Evolutionary conservation across 495 filamentous ascomycete genomes (phyloP).

Genomic region (Neurospora tetraspora): DNA sequence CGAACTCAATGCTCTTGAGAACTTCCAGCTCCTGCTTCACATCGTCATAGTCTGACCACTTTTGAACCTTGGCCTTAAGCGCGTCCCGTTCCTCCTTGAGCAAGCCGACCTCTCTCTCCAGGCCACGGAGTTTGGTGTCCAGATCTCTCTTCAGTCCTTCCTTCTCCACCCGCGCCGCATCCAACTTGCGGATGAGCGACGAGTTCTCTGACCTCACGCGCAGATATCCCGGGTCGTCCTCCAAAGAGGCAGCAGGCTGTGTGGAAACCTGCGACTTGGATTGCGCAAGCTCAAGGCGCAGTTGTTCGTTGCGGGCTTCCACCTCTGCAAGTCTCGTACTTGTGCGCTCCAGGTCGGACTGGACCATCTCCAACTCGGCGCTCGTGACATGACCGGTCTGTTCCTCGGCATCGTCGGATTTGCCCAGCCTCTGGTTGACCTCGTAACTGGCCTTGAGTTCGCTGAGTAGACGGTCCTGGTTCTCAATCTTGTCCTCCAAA

Average conservation of each 20-base stretch:
- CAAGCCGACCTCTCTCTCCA: slow-evolving; percentile 63
- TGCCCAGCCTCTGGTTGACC: slow-evolving; percentile 81
- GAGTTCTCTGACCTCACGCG: slow-evolving; percentile 88
- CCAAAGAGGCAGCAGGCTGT: slow-evolving; percentile 45
- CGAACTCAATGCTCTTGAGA: slow-evolving; percentile 94
- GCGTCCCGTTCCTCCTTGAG: slow-evolving; percentile 59
- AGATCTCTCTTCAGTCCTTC: slow-evolving; percentile 64
- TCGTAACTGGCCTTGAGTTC: slow-evolving; percentile 97
- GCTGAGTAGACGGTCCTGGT: slow-evolving; percentile 82
- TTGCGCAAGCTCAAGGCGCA: slow-evolving; percentile 83
- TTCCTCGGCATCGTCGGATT: slow-evolving; percentile 52
- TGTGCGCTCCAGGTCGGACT: slow-evolving; percentile 82
- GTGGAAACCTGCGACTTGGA: slow-evolving; percentile 63
- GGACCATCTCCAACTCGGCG: slow-evolving; percentile 88
- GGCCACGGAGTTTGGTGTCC: slow-evolving; percentile 57
- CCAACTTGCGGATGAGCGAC: slow-evolving; percentile 74
- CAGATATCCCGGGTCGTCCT: slow-evolving; percentile 83
- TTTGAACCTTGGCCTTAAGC: slow-evolving; percentile 69
- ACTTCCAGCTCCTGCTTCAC: slow-evolving; percentile 93
- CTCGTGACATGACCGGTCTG: slow-evolving; percentile 56
- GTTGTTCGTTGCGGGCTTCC: slow-evolving; percentile 88
- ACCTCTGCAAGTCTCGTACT: slow-evolving; percentile 81
- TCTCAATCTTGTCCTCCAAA: slow-evolving; percentile 86
- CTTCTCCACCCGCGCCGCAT: slow-evolving; percentile 69
- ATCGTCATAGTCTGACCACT: slow-evolving; percentile 91